A percentile compares a stretch with the other conserved stretches of the same genome.
Conservation (phyloP, 768 basidiomycete species). For the Coprinopsis marcescibilis region DNA sequence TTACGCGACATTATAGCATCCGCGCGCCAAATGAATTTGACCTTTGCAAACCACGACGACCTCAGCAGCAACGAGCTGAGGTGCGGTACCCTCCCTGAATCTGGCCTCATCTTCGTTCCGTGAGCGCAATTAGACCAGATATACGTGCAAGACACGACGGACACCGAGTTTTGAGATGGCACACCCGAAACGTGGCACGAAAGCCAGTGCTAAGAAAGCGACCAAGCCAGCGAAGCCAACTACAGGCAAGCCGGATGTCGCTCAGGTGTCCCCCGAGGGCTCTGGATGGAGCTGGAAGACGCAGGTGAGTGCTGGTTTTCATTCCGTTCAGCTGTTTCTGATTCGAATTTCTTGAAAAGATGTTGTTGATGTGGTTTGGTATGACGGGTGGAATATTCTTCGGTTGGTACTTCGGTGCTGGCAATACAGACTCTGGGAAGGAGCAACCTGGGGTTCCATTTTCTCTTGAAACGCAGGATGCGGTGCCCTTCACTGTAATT, state of each 20-base stretch:
- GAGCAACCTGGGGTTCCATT: neutral
- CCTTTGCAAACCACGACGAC: no score
- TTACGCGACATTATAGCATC: no score
- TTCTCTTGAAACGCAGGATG: neutral
- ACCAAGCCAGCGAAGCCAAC: neutral
- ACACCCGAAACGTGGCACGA: neutral
- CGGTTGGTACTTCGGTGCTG: neutral
- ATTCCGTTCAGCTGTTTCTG: neutral
- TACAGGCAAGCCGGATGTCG: neutral
- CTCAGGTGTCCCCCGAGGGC: neutral
- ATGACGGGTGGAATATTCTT: neutral
- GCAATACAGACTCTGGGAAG: neutral
- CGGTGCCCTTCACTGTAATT: conserved; percentile 24
- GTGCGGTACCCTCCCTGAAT: no score
- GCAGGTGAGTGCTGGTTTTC: neutral
- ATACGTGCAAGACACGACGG: no score
- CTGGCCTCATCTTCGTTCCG: no score
- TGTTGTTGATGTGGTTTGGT: neutral
- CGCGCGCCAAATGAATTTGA: no score
- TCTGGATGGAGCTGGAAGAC: neutral
- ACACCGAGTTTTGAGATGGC: no score
- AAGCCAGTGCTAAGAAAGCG: neutral
- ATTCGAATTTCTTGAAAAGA: neutral
- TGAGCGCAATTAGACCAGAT: no score
- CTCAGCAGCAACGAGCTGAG: no score